A percentile compares a stretch with the other conserved stretches of the same genome.
These are phyloP conservation scores for Pseudogymnoascus destructans DNA, from an alignment of 2,329 filamentous ascomycete species.

Conservation along the genomic window DNA sequence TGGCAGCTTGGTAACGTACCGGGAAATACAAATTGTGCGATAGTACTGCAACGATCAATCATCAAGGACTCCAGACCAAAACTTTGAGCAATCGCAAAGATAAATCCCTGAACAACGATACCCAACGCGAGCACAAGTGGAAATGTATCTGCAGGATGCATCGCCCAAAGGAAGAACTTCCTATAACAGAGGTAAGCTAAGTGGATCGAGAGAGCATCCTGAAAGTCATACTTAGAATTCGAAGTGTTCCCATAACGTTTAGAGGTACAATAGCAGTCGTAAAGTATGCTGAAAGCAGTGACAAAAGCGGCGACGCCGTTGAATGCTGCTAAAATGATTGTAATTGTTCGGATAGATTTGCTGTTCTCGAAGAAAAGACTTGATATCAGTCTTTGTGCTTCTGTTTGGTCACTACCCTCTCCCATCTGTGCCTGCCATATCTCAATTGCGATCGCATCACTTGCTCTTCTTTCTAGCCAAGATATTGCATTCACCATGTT, in stretches of 20 bases:
- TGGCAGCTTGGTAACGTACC: constrained; percentile 30
- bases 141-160: constrained; percentile 29
- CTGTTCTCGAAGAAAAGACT: constrained; percentile 25
- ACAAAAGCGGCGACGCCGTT: constrained; percentile 45
- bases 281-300: constrained; percentile 43
- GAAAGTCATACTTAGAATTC: constrained; percentile 30
- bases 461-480: not conserved
- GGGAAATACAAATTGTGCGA: constrained; percentile 47
- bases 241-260: constrained; percentile 25
- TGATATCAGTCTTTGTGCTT: constrained; percentile 17
- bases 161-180: constrained; percentile 24
- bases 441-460: not conserved
- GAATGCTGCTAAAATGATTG: constrained; percentile 47
- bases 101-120: constrained; percentile 44
- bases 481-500: constrained; percentile 2
- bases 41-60: constrained; percentile 37
- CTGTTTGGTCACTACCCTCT: not conserved
- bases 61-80: constrained; percentile 40
- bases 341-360: constrained; percentile 47
- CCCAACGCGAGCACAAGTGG: constrained; percentile 44
- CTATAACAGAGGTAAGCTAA: constrained; percentile 14
- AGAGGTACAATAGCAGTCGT: constrained; percentile 32
- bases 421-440: constrained; percentile 8
- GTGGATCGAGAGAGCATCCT: not conserved
- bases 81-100: constrained; percentile 44